Conservation (phyloP, 2,329 filamentous ascomycete genomes). For the Fusarium aywerte region DNA sequence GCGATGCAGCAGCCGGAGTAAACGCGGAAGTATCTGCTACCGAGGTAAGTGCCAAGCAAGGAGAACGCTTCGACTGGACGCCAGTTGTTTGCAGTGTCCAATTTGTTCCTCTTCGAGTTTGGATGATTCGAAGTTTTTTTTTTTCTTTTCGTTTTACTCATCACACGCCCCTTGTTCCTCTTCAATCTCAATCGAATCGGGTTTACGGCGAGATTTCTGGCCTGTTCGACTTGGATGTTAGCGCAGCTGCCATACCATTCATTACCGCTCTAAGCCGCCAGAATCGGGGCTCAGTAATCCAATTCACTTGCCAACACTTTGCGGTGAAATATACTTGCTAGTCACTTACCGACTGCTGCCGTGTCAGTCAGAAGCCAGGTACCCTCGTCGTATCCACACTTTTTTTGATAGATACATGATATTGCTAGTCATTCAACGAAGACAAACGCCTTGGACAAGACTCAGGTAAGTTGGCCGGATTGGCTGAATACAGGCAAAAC, state of each 20-base stretch:
- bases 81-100: slow-evolving; percentile 45
- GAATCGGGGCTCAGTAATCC: slow-evolving; percentile 33
- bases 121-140: slow-evolving; percentile 33
- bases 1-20: slow-evolving; percentile 34
- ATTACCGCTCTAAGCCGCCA: slow-evolving; percentile 48
- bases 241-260: slow-evolving; percentile 45
- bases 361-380: slow-evolving; percentile 26
- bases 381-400: slow-evolving; percentile 42
- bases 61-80: slow-evolving; percentile 40
- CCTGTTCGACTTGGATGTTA: slow-evolving; percentile 39
- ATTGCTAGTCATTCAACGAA: slow-evolving; percentile 7
- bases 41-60: slow-evolving; percentile 39
- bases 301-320: slow-evolving; percentile 30
- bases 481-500: background rate
- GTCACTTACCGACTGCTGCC: slow-evolving; percentile 40
- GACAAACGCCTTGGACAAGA: slow-evolving; percentile 4
- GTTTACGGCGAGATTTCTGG: slow-evolving; percentile 39
- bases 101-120: slow-evolving; percentile 33
- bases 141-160: slow-evolving; percentile 37
- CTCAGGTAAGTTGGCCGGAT: background rate
- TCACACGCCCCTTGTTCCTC: slow-evolving; percentile 17
- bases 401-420: slow-evolving; percentile 10
- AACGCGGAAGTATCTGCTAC: slow-evolving; percentile 44
- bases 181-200: slow-evolving; percentile 40
- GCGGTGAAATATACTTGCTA: slow-evolving; percentile 36